phyloP scores from a whole-genome alignment of 2,329 filamentous ascomycete genomes.

The Neurospora crassa region DNA sequence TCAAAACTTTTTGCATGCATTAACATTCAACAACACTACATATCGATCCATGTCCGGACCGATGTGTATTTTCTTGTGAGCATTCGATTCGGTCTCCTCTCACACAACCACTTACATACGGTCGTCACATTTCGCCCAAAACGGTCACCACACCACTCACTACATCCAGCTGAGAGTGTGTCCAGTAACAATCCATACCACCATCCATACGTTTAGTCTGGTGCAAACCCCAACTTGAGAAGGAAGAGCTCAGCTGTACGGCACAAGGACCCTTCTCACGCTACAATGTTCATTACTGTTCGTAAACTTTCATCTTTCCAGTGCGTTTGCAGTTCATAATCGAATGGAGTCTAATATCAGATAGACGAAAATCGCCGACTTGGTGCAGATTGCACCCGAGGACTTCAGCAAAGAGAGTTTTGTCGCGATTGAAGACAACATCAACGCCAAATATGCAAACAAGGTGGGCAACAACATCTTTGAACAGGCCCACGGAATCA shows the following conservation, averaged over 20 bases:
- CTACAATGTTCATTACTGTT: slow-evolving; percentile 43
- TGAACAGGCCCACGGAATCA: not conserved
- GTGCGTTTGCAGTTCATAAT: not conserved
- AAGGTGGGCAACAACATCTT: slow-evolving; percentile 42
- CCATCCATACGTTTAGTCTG: not conserved
- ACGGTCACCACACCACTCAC: not conserved
- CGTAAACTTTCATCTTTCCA: slow-evolving; percentile 11
- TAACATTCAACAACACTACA: not conserved
- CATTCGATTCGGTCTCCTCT: not conserved
- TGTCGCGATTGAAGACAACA: slow-evolving; percentile 87
- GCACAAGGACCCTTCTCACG: not conserved
- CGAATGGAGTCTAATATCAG: slow-evolving; percentile 1
- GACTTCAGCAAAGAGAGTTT: slow-evolving; percentile 79
- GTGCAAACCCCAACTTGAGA: not conserved
- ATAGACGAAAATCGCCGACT: slow-evolving; percentile 85
- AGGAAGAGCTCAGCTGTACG: not conserved
- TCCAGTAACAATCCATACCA: not conserved
- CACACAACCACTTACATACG: not conserved
- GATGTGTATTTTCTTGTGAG: not conserved
- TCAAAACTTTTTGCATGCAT: not conserved
- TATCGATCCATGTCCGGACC: not conserved
- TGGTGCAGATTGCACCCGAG: slow-evolving; percentile 84
- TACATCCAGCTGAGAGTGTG: not conserved
- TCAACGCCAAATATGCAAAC: slow-evolving; percentile 95
- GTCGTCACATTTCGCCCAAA: not conserved